Evolutionary conservation across 148 eudicot genomes (phyloP).

Genomic region (Euryodendron excelsum): DNA sequence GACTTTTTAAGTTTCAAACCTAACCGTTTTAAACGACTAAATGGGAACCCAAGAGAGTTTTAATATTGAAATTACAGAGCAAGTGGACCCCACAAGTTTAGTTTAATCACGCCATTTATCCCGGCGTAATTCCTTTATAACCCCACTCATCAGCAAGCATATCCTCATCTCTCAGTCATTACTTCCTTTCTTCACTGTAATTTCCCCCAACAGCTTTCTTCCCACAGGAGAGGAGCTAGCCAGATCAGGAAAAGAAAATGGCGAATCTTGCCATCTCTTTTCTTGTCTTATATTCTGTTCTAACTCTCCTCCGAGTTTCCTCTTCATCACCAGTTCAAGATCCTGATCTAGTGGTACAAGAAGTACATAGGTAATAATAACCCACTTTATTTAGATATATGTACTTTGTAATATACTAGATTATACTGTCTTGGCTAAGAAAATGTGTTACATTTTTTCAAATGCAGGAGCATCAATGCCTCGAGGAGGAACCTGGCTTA

Average conservation of each 20-base stretch:
- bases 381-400: too few species aligned
- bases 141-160: not conserved
- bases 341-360: slow-evolving; percentile 13
- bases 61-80: slow-evolving; percentile 1
- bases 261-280: not conserved
- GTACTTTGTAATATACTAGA: not conserved
- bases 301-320: not conserved
- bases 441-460: not conserved
- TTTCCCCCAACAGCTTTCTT: not conserved
- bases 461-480: slow-evolving; percentile 21
- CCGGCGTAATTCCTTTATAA: slow-evolving; percentile 2
- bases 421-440: not conserved
- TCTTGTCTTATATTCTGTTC: not conserved
- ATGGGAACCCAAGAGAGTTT: not conserved
- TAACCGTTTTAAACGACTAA: slow-evolving; percentile 12
- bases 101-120: slow-evolving; percentile 16
- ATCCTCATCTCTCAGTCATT: not conserved
- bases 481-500: slow-evolving; percentile 26
- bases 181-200: not conserved
- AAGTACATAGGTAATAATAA: slow-evolving; percentile 9
- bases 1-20: too few species aligned
- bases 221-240: not conserved
- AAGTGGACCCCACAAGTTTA: not conserved
- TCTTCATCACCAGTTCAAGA: slow-evolving; percentile 15
- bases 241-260: slow-evolving; percentile 13